A percentile compares a stretch with the other conserved stretches of the same genome.
Evolutionary conservation across 441 rosid species (phyloP).

Genomic region (Brassica hybrid): DNA sequence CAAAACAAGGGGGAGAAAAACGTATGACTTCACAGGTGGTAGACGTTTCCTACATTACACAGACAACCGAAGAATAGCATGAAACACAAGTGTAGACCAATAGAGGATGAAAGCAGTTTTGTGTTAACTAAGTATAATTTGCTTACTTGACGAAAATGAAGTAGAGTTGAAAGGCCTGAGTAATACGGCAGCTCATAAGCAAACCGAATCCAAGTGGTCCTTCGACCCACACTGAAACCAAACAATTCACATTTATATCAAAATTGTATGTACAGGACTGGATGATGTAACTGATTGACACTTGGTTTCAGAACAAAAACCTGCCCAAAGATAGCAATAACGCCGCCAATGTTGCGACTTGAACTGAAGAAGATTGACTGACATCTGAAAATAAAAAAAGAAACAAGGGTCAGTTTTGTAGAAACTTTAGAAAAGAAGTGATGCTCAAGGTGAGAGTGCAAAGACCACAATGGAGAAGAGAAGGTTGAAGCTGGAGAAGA

Average conservation of each 20-base stretch:
- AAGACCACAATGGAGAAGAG: constrained; percentile 62
- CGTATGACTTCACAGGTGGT: constrained; percentile 76
- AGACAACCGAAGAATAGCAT: not conserved
- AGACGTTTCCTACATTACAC: constrained; percentile 74
- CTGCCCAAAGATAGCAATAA: constrained; percentile 92
- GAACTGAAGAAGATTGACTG: constrained; percentile 55
- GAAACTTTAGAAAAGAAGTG: not conserved
- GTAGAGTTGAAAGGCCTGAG: constrained; percentile 85
- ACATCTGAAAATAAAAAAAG: constrained; percentile 53
- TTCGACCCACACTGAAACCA: constrained; percentile 79
- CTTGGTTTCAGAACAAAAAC: constrained; percentile 42
- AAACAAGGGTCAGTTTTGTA: not conserved
- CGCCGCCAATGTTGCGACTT: constrained; percentile 67
- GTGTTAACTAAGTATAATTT: not conserved
- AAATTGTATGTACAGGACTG: not conserved
- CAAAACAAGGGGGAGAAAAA: constrained; percentile 71
- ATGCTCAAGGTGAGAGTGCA: no score
- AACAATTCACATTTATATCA: constrained; percentile 11
- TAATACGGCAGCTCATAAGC: constrained; percentile 82
- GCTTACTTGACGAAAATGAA: constrained; percentile 76
- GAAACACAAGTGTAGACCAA: not conserved
- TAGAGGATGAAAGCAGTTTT: constrained; percentile 2
- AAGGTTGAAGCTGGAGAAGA: constrained; percentile 76
- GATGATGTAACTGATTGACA: not conserved
- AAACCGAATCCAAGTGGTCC: constrained; percentile 95